phyloP scores from a whole-genome alignment of 2,329 filamentous ascomycete genomes.

The Diaporthe sp. region DNA sequence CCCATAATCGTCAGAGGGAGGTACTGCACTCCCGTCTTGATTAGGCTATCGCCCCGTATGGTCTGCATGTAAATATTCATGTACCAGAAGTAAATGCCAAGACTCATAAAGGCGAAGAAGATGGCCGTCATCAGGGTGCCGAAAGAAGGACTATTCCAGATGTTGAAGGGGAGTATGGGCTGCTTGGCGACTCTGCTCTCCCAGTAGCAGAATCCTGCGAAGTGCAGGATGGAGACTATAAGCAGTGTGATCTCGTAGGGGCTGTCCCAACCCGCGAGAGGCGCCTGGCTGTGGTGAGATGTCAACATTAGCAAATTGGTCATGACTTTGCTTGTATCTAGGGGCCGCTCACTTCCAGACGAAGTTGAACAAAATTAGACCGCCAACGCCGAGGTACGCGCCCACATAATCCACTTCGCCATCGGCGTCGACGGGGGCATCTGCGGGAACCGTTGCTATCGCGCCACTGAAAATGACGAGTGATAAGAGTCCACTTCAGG shows the following conservation, averaged over 20 bases:
- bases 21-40: background rate
- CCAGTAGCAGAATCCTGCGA: constrained; percentile 42
- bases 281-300: constrained; percentile 39
- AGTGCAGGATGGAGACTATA: constrained; percentile 41
- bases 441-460: background rate
- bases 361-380: constrained; percentile 69
- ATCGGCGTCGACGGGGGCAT: background rate
- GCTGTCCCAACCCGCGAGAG: constrained; percentile 41
- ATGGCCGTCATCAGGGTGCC: constrained; percentile 37
- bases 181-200: constrained; percentile 31
- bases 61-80: constrained; percentile 42
- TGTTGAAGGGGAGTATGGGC: constrained; percentile 44
- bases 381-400: constrained; percentile 57
- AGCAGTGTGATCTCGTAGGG: constrained; percentile 43
- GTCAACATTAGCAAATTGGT: too few species aligned
- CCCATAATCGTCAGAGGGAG: too few species aligned
- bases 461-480: background rate
- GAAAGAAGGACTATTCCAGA: constrained; percentile 42
- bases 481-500: background rate
- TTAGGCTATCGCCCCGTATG: constrained; percentile 38
- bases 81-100: constrained; percentile 45
- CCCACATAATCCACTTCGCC: background rate
- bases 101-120: constrained; percentile 43
- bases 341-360: constrained; percentile 61
- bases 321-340: too few species aligned